Evolutionary conservation across 345 rosid species (phyloP).

Genomic region (Hibiscus mutabilis): DNA sequence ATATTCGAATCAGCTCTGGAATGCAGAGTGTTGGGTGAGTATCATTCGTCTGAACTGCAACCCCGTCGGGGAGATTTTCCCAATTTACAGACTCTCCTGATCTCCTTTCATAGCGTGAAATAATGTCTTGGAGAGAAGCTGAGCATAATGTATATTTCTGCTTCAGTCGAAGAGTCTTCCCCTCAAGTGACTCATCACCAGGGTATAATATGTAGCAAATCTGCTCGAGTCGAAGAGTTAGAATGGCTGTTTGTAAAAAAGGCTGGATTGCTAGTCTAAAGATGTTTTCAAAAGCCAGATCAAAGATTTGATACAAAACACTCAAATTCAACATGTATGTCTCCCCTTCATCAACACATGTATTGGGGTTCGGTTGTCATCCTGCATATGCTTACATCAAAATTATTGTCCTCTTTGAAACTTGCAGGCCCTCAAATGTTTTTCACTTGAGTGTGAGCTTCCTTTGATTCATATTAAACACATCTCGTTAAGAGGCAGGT

Average conservation of each 20-base stretch:
- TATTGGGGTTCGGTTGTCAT: not conserved
- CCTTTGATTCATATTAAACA: not conserved
- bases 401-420: not conserved
- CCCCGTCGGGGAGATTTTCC: conserved; percentile 69
- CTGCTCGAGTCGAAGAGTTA: conserved; percentile 19
- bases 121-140: conserved; percentile 74
- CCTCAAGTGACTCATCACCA: conserved; percentile 69
- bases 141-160: conserved; percentile 81
- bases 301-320: not conserved
- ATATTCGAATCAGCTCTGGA: conserved; percentile 62
- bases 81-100: conserved; percentile 49
- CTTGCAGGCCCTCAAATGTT: not conserved
- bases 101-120: conserved; percentile 61
- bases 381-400: not conserved
- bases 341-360: not conserved
- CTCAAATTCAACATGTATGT: not conserved
- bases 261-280: not conserved
- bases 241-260: not conserved
- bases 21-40: conserved; percentile 79
- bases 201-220: conserved; percentile 69
- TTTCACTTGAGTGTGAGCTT: not conserved
- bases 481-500: not conserved
- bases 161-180: conserved; percentile 69
- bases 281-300: not conserved
- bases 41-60: conserved; percentile 79